A percentile compares a stretch with the other conserved stretches of the same genome.
These are phyloP conservation scores for Senna tora DNA, from an alignment of 306 rosid species.

Conservation along the genomic window DNA sequence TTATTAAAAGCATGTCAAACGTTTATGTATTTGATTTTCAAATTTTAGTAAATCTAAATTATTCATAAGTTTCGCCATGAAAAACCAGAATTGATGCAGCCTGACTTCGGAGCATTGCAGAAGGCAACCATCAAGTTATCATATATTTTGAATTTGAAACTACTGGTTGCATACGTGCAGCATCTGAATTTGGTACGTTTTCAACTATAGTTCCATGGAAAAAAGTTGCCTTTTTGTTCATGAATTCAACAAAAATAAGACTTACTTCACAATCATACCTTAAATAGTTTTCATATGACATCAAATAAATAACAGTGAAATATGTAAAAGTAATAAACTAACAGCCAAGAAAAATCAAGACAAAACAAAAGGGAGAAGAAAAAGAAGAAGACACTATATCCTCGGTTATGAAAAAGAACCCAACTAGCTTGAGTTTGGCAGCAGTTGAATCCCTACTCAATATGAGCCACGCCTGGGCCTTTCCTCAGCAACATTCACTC, in stretches of 20 bases:
- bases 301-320: slow-evolving; percentile 27
- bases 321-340: slow-evolving; percentile 37
- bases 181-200: background rate
- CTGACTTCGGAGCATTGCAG: too few relatives aligned
- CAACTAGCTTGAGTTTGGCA: slow-evolving; percentile 23
- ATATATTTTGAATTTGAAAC: background rate
- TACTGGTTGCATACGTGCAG: background rate
- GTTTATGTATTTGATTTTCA: too few relatives aligned
- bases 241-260: background rate
- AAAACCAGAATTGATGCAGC: too few relatives aligned
- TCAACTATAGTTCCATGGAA: background rate
- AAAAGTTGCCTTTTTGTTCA: background rate
- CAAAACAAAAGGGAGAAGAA: background rate
- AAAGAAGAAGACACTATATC: slow-evolving; percentile 47
- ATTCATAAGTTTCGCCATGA: too few relatives aligned
- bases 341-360: slow-evolving; percentile 25
- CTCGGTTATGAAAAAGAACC: slow-evolving; percentile 43
- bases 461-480: slow-evolving; percentile 72
- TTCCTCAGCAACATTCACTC: slow-evolving; percentile 88
- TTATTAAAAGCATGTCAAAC: too few relatives aligned
- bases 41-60: too few relatives aligned
- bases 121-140: too few relatives aligned
- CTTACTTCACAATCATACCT: slow-evolving; percentile 27
- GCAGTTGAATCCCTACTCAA: slow-evolving; percentile 45
- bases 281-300: slow-evolving; percentile 29